phyloP scores from a whole-genome alignment of 2,329 filamentous ascomycete genomes.

The Aspergillus terreus region DNA sequence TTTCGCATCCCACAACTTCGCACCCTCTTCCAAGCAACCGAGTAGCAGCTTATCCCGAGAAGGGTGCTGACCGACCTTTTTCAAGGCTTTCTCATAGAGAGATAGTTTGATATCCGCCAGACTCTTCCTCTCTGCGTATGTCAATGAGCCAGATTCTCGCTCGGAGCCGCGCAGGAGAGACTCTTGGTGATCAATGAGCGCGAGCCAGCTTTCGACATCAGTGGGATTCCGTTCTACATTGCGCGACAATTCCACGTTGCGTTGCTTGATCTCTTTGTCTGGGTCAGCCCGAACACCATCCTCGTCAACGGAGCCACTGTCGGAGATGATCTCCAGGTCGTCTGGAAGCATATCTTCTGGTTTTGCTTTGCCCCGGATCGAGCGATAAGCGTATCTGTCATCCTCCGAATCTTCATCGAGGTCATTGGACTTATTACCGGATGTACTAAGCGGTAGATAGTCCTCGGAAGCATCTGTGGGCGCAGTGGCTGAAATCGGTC shows the following conservation, averaged over 20 bases:
- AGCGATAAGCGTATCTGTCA: conserved; percentile 58
- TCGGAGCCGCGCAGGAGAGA: conserved; percentile 52
- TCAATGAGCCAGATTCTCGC: conserved; percentile 38
- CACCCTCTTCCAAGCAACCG: conserved; percentile 69
- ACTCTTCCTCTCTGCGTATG: conserved; percentile 61
- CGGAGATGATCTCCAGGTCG: conserved; percentile 48
- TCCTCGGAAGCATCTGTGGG: conserved; percentile 17
- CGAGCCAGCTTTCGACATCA: conserved; percentile 70
- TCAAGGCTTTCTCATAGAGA: conserved; percentile 73
- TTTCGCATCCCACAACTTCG: conserved; percentile 67
- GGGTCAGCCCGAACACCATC: conserved; percentile 33
- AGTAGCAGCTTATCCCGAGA: conserved; percentile 61
- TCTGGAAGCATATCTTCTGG: conserved; percentile 42
- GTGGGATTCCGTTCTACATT: conserved; percentile 62
- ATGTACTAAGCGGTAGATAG: conserved; percentile 29
- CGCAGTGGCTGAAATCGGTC: conserved; percentile 20
- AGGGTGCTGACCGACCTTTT: conserved; percentile 46
- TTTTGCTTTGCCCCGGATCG: conserved; percentile 63
- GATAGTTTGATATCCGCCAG: conserved; percentile 76
- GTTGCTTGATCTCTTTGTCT: conserved; percentile 43
- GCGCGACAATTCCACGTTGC: conserved; percentile 56
- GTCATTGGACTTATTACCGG: conserved; percentile 24
- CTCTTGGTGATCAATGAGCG: conserved; percentile 76
- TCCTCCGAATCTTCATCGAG: conserved; percentile 41
- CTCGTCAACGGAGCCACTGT: conserved; percentile 41